phyloP scores from a whole-genome alignment of 495 filamentous ascomycete species.

The Acidomyces sp. region DNA sequence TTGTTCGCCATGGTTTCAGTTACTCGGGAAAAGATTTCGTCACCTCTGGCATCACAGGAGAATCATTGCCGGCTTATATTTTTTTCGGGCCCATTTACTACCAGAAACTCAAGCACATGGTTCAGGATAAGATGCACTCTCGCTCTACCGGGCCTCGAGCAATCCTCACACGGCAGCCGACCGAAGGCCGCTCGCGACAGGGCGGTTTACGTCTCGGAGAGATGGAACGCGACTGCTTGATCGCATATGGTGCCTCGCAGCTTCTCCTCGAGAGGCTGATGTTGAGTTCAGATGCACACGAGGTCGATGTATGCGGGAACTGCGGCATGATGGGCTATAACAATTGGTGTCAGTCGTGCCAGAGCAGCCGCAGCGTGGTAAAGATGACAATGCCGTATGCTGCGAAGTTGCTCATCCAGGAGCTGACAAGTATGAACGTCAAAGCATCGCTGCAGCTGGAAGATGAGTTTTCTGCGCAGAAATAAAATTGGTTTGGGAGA shows the following conservation, averaged over 20 bases:
- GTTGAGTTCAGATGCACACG: slow-evolving; percentile 77
- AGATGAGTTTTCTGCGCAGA: slow-evolving; percentile 68
- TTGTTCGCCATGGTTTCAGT: slow-evolving; percentile 79
- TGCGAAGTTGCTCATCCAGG: slow-evolving; percentile 91
- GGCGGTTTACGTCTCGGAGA: slow-evolving; percentile 91
- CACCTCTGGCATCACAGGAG: slow-evolving; percentile 88
- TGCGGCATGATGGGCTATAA: slow-evolving; percentile 92
- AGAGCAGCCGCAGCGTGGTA: slow-evolving; percentile 62
- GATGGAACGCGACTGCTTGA: slow-evolving; percentile 97
- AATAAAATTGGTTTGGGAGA: too few relatives aligned
- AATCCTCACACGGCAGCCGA: slow-evolving; percentile 88
- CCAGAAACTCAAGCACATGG: slow-evolving; percentile 99
- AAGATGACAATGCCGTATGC: slow-evolving; percentile 98
- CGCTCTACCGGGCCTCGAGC: slow-evolving; percentile 80
- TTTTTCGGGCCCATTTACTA: slow-evolving; percentile 99
- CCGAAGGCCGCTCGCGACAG: slow-evolving; percentile 83
- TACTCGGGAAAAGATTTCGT: slow-evolving; percentile 96
- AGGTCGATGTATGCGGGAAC: slow-evolving; percentile 80
- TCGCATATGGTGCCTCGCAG: slow-evolving; percentile 77
- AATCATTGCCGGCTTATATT: slow-evolving; percentile 85
- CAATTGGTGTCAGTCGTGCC: slow-evolving; percentile 84
- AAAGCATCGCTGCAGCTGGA: slow-evolving; percentile 71
- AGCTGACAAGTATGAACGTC: slow-evolving; percentile 95
- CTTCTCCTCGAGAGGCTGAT: slow-evolving; percentile 88
- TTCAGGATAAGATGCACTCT: slow-evolving; percentile 99